A percentile compares a stretch with the other conserved stretches of the same genome.
These are phyloP conservation scores for Leavenworthia alabamica DNA, from an alignment of 345 rosid species.

Conservation along the genomic window DNA sequence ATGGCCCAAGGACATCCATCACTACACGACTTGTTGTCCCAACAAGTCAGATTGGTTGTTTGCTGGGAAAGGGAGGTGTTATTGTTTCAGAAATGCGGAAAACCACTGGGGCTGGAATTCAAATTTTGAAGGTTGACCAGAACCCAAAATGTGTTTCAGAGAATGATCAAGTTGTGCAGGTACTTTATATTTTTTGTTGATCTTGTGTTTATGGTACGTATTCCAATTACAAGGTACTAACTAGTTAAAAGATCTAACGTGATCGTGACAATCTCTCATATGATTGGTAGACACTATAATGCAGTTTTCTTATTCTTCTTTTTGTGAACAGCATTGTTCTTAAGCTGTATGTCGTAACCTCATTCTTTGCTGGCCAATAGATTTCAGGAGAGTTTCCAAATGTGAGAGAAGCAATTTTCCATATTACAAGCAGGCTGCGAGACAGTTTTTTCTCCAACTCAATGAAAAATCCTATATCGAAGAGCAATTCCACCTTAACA, in stretches of 20 bases:
- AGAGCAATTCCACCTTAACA: conserved; percentile 37
- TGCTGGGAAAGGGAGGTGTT: conserved; percentile 75
- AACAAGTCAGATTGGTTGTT: conserved; percentile 71
- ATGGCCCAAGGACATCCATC: conserved; percentile 36
- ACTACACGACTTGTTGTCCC: conserved; percentile 73
- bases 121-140: conserved; percentile 48
- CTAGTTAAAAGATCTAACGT: neutral
- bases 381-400: conserved; percentile 65
- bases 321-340: neutral
- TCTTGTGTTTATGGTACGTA: conserved; percentile 1
- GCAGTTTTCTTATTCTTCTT: neutral
- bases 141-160: conserved; percentile 57
- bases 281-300: neutral
- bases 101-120: conserved; percentile 51
- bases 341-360: conserved; percentile 11
- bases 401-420: conserved; percentile 75
- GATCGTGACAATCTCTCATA: conserved; percentile 8
- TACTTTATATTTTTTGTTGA: conserved; percentile 14
- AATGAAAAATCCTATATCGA: conserved; percentile 32
- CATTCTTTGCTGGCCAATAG: conserved; percentile 39
- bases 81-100: conserved; percentile 76
- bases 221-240: neutral
- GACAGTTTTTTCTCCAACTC: conserved; percentile 53
- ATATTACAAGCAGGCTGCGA: conserved; percentile 70
- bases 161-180: conserved; percentile 87